These are phyloP conservation scores for Nelumbo lutea DNA, from an alignment of 164 flowering plant species.

Conservation along the genomic window DNA sequence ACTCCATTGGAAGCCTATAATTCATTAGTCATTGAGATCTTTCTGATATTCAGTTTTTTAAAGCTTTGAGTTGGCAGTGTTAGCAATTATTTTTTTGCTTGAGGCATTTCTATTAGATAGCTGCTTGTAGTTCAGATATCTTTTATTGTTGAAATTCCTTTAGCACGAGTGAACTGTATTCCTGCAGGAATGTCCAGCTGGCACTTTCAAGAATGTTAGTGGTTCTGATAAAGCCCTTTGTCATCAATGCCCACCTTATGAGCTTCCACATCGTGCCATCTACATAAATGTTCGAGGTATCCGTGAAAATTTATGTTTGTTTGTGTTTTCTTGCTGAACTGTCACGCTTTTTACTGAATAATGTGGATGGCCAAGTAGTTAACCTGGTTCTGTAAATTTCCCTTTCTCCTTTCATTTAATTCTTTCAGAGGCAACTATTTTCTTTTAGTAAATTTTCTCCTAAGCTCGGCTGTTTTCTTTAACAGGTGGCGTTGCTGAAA, in stretches of 20 bases:
- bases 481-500: constrained; percentile 80
- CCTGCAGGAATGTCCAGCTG: constrained; percentile 88
- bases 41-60: not conserved
- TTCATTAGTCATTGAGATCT: too few relatives aligned
- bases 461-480: constrained; percentile 13
- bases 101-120: not conserved
- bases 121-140: not conserved
- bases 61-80: not conserved
- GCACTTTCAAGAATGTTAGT: constrained; percentile 78
- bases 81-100: too few relatives aligned
- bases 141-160: not conserved
- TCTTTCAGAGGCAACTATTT: not conserved
- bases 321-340: not conserved
- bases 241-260: constrained; percentile 52
- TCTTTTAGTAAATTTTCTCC: not conserved
- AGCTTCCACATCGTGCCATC: constrained; percentile 87
- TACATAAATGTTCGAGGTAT: constrained; percentile 76
- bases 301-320: not conserved
- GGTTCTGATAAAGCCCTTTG: constrained; percentile 81
- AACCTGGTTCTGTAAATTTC: too few relatives aligned
- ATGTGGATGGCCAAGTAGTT: too few relatives aligned
- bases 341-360: not conserved
- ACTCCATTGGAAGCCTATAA: too few relatives aligned
- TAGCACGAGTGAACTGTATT: not conserved
- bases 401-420: too few relatives aligned